These are phyloP conservation scores for Dactylonectria macrodidyma DNA, from an alignment of 2,329 filamentous ascomycete genomes.

Conservation along the genomic window DNA sequence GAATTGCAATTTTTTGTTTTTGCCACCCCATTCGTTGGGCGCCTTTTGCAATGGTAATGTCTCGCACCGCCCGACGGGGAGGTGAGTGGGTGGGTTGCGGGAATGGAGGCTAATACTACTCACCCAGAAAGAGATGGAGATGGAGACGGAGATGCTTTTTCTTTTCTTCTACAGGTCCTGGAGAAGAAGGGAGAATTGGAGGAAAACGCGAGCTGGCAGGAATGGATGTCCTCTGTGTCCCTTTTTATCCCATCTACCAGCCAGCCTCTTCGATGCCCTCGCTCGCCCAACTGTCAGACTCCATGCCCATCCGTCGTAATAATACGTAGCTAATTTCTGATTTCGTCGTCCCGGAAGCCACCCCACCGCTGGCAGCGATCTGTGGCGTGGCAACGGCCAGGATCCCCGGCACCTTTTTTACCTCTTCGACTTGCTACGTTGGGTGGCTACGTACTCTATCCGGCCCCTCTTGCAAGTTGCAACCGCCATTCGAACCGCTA, in stretches of 20 bases:
- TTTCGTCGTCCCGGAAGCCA: conserved; percentile 39
- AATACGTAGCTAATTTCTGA: conserved; percentile 43
- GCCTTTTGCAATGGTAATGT: background rate
- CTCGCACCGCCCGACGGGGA: background rate
- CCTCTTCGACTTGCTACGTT: too few species aligned
- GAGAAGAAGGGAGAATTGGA: background rate
- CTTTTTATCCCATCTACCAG: conserved; percentile 24
- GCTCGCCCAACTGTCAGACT: conserved; percentile 7
- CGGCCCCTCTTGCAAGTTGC: background rate
- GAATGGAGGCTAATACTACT: conserved; percentile 11
- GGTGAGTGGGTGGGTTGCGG: background rate
- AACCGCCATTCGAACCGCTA: background rate
- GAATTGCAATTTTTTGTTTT: background rate
- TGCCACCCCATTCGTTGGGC: conserved; percentile 6
- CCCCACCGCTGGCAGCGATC: conserved; percentile 44
- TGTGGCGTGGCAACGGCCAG: conserved; percentile 47
- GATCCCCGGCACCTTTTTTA: conserved; percentile 32
- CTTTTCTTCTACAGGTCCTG: background rate
- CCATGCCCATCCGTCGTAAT: conserved; percentile 38
- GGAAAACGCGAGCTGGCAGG: background rate
- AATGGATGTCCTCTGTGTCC: conserved; percentile 10
- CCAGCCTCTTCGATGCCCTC: background rate
- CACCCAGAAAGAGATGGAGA: background rate
- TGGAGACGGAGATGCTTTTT: too few species aligned
- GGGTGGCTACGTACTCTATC: background rate